phyloP scores from a whole-genome alignment of 768 basidiomycete species.

The Inosperma sp. region DNA sequence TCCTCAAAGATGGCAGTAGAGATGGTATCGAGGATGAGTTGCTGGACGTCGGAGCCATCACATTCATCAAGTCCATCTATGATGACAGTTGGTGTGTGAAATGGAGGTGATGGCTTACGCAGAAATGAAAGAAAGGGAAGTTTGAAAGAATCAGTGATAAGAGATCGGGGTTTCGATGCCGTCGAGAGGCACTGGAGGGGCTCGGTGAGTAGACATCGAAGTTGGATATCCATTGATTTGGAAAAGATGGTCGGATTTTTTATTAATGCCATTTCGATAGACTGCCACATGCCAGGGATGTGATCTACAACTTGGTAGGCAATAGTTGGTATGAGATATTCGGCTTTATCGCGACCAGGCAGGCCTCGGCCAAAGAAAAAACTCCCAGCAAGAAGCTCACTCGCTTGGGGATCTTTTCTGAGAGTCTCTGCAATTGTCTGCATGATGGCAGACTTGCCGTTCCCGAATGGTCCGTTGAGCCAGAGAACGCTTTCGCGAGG shows the following conservation, averaged over 20 bases:
- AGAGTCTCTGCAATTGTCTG: slow-evolving; percentile 16
- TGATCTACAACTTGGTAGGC: slow-evolving; percentile 13
- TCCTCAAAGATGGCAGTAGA: neutral
- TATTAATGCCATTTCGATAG: slow-evolving; percentile 5
- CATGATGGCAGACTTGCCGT: slow-evolving; percentile 18
- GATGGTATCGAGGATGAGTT: neutral
- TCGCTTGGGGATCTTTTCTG: slow-evolving; percentile 3
- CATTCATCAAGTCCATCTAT: slow-evolving; percentile 21
- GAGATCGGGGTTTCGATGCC: no score
- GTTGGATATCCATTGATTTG: neutral
- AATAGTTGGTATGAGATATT: slow-evolving; percentile 13
- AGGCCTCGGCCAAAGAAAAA: no score
- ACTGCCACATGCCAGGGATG: slow-evolving; percentile 11
- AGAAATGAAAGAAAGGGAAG: no score
- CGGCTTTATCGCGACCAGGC: slow-evolving; percentile 12
- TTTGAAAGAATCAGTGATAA: no score
- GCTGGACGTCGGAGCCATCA: neutral
- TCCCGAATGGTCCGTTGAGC: slow-evolving; percentile 16
- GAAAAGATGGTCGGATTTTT: slow-evolving; percentile 8
- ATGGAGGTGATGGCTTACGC: neutral
- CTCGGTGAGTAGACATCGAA: neutral
- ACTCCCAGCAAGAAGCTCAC: no score
- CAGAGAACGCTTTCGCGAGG: slow-evolving; percentile 6
- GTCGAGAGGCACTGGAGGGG: no score
- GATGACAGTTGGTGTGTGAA: slow-evolving; percentile 7